phyloP scores from a whole-genome alignment of 208 protist genomes.

The Acanthamoeba lenticulata region DNA sequence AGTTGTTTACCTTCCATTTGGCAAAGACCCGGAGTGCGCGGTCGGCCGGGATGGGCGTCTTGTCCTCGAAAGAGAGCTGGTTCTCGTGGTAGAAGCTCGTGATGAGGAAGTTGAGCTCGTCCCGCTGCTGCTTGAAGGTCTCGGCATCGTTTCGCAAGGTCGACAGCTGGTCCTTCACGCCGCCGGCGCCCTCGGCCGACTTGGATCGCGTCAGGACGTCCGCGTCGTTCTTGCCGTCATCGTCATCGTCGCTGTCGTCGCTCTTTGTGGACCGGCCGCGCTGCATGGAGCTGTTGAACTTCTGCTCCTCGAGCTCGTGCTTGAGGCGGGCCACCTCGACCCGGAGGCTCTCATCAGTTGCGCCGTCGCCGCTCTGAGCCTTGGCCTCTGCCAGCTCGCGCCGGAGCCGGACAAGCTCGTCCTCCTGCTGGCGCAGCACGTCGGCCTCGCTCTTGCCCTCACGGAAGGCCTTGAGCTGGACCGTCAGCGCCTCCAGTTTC shows the following conservation, averaged over 20 bases:
- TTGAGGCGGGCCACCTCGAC: conserved; percentile 13
- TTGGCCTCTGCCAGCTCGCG: background rate
- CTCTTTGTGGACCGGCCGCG: background rate
- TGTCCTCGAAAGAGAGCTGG: background rate
- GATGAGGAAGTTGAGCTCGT: conserved; percentile 56
- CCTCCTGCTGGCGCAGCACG: conserved; percentile 1
- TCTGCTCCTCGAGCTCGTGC: conserved; percentile 29
- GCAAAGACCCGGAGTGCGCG: background rate
- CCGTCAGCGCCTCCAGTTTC: background rate
- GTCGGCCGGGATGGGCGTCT: conserved; percentile 20
- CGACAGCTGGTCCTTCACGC: background rate
- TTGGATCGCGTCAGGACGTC: background rate
- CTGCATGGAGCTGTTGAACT: background rate
- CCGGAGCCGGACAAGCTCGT: background rate
- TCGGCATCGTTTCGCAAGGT: background rate
- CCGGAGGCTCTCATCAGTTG: background rate
- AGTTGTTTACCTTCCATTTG: background rate
- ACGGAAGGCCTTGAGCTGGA: background rate
- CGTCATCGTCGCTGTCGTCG: conserved; percentile 8
- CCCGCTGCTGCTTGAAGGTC: conserved; percentile 5
- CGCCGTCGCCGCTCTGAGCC: background rate
- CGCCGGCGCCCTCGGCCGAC: background rate
- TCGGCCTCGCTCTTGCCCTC: background rate
- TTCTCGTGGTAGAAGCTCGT: conserved; percentile 30
- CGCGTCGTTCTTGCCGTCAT: background rate